Base-by-base conservation (phyloP, 1,284 basidiomycete genomes). In the Microbotryum intermedium region DNA sequence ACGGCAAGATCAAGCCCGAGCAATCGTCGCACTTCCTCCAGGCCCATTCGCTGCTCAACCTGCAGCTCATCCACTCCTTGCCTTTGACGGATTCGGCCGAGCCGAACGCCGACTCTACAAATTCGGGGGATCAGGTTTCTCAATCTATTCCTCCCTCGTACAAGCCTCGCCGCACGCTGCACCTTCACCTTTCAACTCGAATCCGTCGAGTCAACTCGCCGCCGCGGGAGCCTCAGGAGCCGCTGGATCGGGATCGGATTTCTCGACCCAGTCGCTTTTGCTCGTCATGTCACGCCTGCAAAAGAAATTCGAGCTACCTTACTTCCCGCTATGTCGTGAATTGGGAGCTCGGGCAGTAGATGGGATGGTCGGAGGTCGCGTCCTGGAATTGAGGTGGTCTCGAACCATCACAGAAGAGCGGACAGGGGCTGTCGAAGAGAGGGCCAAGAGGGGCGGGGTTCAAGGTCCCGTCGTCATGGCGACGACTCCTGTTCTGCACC, bases 321-420 rank as follows among this genome's bases (percentile, higher is more conserved):
- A 89, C 73, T 89, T 89, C 74, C 75, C 83, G 61, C 78, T 88
- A 9, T 88, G 86, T 70, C 79, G 86, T 39, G 85, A 88, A 72
- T 76, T 88, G 25, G 87, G 87, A 2, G 84, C 85, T 49, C 77
- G 81, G 10, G 84, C 85, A 6, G 85, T 89, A 6, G 87, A 89
- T 71, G 86, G 84, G 21, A 85, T 89, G 84, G 80, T 90, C 28
- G 82, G 83, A 62, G 85, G 83, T 2, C 79, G 83, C 51, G 81
- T 88, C 44, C 73, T 89, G 55, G 85, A 88, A 72, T 70, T 89
- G 66, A 76, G 87, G 48, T 88, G 87, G 87, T 86, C 83, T 55
- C 82, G 85, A 61, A 76, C 82, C 3, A 78, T 87, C 25, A 82
- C 83, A 59, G 77, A 75, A 63, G 80, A 81, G 50, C 72, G 75